These are phyloP conservation scores for Shiraia sp. DNA, from an alignment of 2,329 filamentous ascomycete species.

Conservation along the genomic window DNA sequence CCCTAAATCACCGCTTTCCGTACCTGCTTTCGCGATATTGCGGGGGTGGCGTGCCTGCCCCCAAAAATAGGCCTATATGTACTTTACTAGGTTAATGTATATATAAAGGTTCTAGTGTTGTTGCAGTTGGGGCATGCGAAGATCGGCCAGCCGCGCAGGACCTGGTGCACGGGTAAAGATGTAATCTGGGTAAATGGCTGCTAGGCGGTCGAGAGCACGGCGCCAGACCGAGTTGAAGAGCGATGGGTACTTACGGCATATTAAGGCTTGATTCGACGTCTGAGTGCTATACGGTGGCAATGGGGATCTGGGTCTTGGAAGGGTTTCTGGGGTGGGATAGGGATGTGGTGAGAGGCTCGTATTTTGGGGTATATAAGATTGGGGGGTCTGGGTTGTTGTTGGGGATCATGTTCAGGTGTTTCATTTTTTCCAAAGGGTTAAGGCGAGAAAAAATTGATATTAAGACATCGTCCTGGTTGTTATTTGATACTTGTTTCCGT, in stretches of 20 bases:
- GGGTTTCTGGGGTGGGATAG: background rate
- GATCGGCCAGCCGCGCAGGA: background rate
- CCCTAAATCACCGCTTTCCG: background rate
- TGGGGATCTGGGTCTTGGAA: constrained; percentile 3
- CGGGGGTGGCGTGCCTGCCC: no score
- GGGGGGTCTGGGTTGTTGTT: background rate
- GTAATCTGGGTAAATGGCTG: constrained; percentile 27
- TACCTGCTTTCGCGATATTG: constrained; percentile 12
- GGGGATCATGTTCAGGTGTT: constrained; percentile 1
- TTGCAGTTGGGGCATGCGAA: background rate
- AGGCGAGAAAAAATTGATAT: no score
- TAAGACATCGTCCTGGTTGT: no score
- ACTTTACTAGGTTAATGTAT: no score
- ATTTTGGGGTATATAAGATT: constrained; percentile 11
- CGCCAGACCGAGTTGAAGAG: constrained; percentile 4
- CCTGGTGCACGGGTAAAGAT: constrained; percentile 10
- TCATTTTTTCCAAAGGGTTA: no score
- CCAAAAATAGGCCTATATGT: constrained; percentile 10
- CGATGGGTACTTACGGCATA: constrained; percentile 10
- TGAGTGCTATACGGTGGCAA: constrained; percentile 22
- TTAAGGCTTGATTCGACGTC: constrained; percentile 22
- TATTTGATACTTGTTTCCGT: no score
- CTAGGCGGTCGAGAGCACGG: constrained; percentile 12
- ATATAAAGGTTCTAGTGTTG: constrained; percentile 1
- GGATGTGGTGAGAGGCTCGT: background rate